phyloP scores from a whole-genome alignment of 306 rosid species.

The Inga oerstediana region DNA sequence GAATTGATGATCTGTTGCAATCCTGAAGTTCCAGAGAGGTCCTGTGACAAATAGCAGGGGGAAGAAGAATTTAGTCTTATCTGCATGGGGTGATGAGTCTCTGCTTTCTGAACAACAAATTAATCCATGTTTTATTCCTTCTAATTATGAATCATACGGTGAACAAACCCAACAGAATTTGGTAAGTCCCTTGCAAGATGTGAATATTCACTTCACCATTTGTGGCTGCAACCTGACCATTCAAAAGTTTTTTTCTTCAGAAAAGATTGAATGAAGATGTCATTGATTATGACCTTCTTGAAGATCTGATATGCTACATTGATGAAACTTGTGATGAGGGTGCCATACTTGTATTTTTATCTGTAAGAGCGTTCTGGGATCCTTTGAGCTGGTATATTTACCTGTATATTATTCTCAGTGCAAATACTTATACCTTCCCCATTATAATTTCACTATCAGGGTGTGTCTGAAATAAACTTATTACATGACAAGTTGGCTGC shows the following conservation, averaged over 20 bases:
- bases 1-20: constrained; percentile 37
- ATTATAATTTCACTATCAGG: constrained; percentile 52
- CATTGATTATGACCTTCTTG: constrained; percentile 93
- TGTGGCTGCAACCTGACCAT: constrained; percentile 34
- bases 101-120: constrained; percentile 67
- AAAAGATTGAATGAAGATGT: constrained; percentile 87
- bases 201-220: constrained; percentile 20
- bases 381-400: constrained; percentile 29
- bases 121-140: constrained; percentile 69
- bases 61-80: constrained; percentile 84
- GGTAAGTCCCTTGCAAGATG: constrained; percentile 51
- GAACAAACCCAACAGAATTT: constrained; percentile 81
- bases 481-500: constrained; percentile 75
- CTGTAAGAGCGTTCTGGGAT: constrained; percentile 57
- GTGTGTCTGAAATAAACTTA: constrained; percentile 75
- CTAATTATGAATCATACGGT: constrained; percentile 63
- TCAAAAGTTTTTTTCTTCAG: constrained; percentile 40
- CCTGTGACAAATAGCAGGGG: constrained; percentile 73
- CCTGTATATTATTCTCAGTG: constrained; percentile 12
- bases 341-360: constrained; percentile 91
- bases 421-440: constrained; percentile 1
- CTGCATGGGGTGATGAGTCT: constrained; percentile 94
- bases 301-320: constrained; percentile 79
- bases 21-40: constrained; percentile 59
- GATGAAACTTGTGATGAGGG: constrained; percentile 81